Evolutionary conservation across 2,329 filamentous ascomycete species (phyloP).

Genomic region (Alternaria sp.): DNA sequence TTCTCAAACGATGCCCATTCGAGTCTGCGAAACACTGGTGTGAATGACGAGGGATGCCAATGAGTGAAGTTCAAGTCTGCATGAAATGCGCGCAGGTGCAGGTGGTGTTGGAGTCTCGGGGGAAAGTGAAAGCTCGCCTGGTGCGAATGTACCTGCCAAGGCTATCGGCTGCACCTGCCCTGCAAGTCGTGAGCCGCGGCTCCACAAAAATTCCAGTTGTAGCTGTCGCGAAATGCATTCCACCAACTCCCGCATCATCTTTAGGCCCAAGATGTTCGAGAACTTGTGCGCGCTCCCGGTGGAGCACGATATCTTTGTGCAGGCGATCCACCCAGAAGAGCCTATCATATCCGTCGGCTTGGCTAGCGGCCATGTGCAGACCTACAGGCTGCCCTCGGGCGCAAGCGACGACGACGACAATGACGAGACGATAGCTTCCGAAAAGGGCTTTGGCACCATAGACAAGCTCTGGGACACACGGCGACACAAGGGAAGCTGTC

Average conservation of each 20-base stretch:
- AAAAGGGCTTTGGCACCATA: conserved; percentile 74
- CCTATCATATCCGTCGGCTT: conserved; percentile 87
- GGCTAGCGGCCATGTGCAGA: conserved; percentile 83
- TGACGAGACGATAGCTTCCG: conserved; percentile 57
- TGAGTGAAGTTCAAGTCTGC: no score
- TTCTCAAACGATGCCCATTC: not conserved
- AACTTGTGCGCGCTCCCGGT: conserved; percentile 90
- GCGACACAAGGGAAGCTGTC: conserved; percentile 92
- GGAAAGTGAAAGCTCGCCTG: not conserved
- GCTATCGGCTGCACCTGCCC: conserved; percentile 23
- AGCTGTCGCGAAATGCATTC: conserved; percentile 14
- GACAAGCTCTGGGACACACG: conserved; percentile 85
- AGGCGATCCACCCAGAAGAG: conserved; percentile 82
- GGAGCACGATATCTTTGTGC: conserved; percentile 83
- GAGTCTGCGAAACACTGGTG: no score
- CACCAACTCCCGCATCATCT: conserved; percentile 3
- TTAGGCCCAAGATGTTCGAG: conserved; percentile 72
- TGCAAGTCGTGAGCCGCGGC: not conserved
- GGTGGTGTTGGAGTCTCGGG: not conserved
- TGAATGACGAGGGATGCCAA: no score
- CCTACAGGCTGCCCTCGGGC: conserved; percentile 73
- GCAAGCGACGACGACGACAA: conserved; percentile 55
- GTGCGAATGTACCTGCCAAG: conserved; percentile 19
- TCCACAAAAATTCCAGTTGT: conserved; percentile 34
- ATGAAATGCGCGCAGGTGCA: not conserved